These are phyloP conservation scores for Citrullus amarus DNA, from an alignment of 306 rosid species.

Conservation along the genomic window DNA sequence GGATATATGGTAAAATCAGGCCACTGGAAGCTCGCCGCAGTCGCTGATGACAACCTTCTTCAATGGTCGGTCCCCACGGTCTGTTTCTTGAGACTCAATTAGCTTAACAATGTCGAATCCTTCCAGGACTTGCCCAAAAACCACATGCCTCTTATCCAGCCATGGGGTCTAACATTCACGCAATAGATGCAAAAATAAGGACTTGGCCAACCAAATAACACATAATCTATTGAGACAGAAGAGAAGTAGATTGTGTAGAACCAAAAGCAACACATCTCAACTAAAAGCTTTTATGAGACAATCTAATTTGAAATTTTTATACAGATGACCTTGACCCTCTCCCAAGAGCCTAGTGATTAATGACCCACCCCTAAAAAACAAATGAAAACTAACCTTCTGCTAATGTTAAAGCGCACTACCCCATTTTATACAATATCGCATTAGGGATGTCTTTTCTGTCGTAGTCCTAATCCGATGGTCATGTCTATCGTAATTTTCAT, in stretches of 20 bases:
- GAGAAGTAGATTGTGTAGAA: background rate
- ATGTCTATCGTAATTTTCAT: no score
- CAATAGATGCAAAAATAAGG: constrained; percentile 7
- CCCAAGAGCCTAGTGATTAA: no score
- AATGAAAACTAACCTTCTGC: no score
- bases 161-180: constrained; percentile 69
- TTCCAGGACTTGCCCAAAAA: constrained; percentile 97
- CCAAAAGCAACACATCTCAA: background rate
- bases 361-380: no score
- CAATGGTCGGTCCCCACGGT: constrained; percentile 85
- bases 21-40: constrained; percentile 79
- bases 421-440: no score
- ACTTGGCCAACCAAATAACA: background rate
- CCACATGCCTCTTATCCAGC: constrained; percentile 93
- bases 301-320: no score
- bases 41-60: constrained; percentile 79
- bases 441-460: no score
- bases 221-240: background rate
- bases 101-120: constrained; percentile 67
- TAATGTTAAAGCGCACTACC: no score
- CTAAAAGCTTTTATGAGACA: no score
- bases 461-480: no score
- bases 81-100: constrained; percentile 80
- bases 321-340: no score
- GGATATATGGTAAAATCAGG: constrained; percentile 20